Base-by-base conservation (phyloP, 2,329 filamentous ascomycete genomes). In the Ophiocordyceps unilateralis region DNA sequence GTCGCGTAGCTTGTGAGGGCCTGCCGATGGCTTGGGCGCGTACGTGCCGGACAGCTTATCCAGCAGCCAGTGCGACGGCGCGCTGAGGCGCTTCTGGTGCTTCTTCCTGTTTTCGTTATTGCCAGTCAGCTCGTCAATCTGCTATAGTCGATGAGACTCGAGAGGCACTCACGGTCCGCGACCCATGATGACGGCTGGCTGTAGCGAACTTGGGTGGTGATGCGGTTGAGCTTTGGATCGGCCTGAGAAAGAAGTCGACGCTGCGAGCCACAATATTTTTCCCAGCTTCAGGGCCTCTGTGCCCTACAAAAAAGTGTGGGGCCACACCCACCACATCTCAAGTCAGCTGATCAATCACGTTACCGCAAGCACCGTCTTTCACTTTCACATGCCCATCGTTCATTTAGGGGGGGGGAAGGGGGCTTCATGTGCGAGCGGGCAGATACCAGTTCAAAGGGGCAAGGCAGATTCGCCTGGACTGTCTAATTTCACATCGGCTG, bases 21-120 rank as follows among this genome's bases (percentile, higher is more conserved):
- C 91, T 58, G 77, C 64, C 52, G 77, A 79, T 53, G 79, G 74
- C 61, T 65, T 65, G 59, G 79, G 79, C 57, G 77, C 80, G 64
- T 83, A 89, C 70, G 77, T 74, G 66, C 91, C 91, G 69, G 87
- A 94, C 66, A 98, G 79, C 74, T 98, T 98, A 85, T 98, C 91
- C 69, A 98, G 78, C 67, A 98, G 85, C 91, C 91, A 98, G 83
- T 96, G 91, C 68, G 84, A 93, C 66, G 91, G 91, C 67, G 91
- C 91, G 73, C 84, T 91, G 67, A 96, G 79, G 78, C 91, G 88
- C 88, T 98, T 96, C 74, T 96, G 89, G 75, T 98, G 91, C 83
- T 95, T 95, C 80, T 91, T 93, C 72, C 83, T 88, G 63, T 6
- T 14, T 11, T 9, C 7, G 3, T 39, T 5, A 12, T 22, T n/a